Base-by-base conservation (phyloP, 176 grass and related monocot species). In the Guadua angustifolia region DNA sequence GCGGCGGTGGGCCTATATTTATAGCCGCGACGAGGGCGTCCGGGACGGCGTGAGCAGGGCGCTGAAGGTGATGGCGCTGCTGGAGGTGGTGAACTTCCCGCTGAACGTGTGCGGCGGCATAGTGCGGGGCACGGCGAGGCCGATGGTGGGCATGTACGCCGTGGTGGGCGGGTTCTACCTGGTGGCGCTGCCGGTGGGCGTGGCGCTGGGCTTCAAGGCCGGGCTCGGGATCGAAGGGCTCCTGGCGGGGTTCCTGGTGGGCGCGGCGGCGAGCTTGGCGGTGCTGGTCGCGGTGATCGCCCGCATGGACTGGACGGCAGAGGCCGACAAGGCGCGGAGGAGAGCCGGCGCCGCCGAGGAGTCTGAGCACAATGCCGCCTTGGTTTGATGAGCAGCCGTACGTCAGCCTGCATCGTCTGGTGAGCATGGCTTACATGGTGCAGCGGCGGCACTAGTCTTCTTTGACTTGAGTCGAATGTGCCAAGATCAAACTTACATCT, bases 11-110 rank as follows among this genome's bases (percentile, higher is more conserved):
- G 89, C 91, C 1, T 32, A 79, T 19, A 9, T 95, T 0, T 98
- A 91, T 79, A 95, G 71, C 61, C 85, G 47, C 5, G 89, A 91
- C 55, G 5, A 42, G 21, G 84, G 78, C 8, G 84, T 93, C 7
- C 45, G 87, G 46, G 66, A 81, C n/a, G 91, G 85, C 19, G 95
- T 90, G 60, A 81, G 24, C 9, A 87, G 79, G 71, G 92, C 90
- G 73, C 93, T 98, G 95, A 63, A 55, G 39, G 73, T 98, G 64
- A 95, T 98, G 95, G 92, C 95, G 60, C 2, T 74, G 79, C 81
- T 98, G 77, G 93, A 98, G 87, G 73, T 98, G 79, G 80, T 92
- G 13, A 98, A 98, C 74, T 98, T 93, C 75, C 95, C 95, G 58
- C 62, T 95, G 63, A 90, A 86, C 71, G 87, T 90, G 1, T 98